phyloP scores from a whole-genome alignment of 2,329 filamentous ascomycete genomes.

The Westerdykella ornata region DNA sequence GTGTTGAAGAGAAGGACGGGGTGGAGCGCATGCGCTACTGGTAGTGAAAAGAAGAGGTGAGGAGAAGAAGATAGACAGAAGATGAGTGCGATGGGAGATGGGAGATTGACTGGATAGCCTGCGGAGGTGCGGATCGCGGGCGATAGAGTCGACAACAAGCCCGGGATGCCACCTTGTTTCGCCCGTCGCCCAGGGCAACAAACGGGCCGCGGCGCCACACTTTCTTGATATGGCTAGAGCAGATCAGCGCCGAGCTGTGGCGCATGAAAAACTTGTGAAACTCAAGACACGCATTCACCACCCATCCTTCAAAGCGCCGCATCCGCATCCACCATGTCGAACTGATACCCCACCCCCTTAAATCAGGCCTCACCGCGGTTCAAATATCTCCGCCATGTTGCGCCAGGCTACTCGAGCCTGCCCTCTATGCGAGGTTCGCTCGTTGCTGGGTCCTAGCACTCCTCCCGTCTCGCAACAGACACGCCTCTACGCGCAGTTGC shows the following conservation, averaged over 20 bases:
- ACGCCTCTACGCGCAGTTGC: slow-evolving; percentile 34
- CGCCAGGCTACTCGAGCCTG: slow-evolving; percentile 31
- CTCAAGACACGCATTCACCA: not conserved
- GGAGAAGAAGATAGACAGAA: slow-evolving; percentile 11
- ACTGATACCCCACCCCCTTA: no score
- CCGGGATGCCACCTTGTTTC: slow-evolving; percentile 15
- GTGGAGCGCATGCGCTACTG: slow-evolving; percentile 23
- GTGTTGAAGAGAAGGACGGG: slow-evolving; percentile 22
- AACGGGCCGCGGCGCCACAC: slow-evolving; percentile 1
- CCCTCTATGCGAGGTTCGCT: slow-evolving; percentile 40
- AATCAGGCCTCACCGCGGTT: not conserved
- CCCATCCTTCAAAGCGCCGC: not conserved
- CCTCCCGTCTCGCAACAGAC: slow-evolving; percentile 30
- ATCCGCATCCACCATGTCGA: not conserved
- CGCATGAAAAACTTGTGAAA: slow-evolving; percentile 4
- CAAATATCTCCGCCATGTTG: slow-evolving; percentile 17
- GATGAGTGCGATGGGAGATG: slow-evolving; percentile 9
- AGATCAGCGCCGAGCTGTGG: slow-evolving; percentile 1
- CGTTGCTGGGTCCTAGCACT: slow-evolving; percentile 13
- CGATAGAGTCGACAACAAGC: slow-evolving; percentile 19
- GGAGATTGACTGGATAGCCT: slow-evolving; percentile 3
- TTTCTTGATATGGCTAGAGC: not conserved
- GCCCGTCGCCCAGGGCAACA: slow-evolving; percentile 17
- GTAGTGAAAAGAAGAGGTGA: slow-evolving; percentile 18
- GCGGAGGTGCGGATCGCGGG: slow-evolving; percentile 18